Evolutionary conservation across 1,139 yeast genomes (phyloP).

Genomic region (Pichia sp.): DNA sequence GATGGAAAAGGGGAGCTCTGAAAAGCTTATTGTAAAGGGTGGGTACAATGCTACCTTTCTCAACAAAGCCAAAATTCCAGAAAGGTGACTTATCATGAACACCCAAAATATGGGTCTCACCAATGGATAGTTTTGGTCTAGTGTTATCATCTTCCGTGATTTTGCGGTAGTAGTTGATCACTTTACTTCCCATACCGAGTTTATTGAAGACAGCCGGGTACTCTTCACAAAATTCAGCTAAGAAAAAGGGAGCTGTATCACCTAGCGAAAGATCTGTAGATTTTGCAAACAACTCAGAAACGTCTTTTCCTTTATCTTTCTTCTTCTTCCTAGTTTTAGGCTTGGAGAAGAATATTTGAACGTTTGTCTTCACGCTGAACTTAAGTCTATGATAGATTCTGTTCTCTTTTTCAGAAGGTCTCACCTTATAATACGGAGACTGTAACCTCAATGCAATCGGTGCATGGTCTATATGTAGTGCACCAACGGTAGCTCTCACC

Average conservation of each 20-base stretch:
- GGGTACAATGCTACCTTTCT: conserved; percentile 90
- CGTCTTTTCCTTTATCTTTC: conserved; percentile 79
- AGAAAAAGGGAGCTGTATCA: conserved; percentile 70
- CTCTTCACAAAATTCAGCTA: conserved; percentile 89
- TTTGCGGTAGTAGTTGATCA: conserved; percentile 89
- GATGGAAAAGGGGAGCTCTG: conserved; percentile 90
- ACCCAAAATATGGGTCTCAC: conserved; percentile 94
- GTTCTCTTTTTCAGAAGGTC: conserved; percentile 57
- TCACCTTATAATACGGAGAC: conserved; percentile 86
- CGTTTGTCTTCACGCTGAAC: conserved; percentile 71
- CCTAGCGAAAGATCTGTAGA: conserved; percentile 77
- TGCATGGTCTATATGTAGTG: conserved; percentile 85
- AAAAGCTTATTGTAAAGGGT: conserved; percentile 87
- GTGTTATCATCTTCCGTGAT: conserved; percentile 72
- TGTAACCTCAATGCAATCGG: conserved; percentile 83
- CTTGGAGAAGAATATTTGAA: conserved; percentile 68
- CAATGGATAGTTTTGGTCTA: conserved; percentile 83
- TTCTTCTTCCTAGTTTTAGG: conserved; percentile 78
- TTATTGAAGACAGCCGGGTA: conserved; percentile 76
- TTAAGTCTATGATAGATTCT: conserved; percentile 78
- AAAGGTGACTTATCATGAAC: conserved; percentile 95
- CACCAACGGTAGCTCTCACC: conserved; percentile 89
- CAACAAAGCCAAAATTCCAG: conserved; percentile 98
- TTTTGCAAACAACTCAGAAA: conserved; percentile 62
- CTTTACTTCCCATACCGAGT: conserved; percentile 93